A percentile compares a stretch with the other conserved stretches of the same genome.
Evolutionary conservation across 257 asterid genomes (phyloP).

Genomic region (Avicennia marina): DNA sequence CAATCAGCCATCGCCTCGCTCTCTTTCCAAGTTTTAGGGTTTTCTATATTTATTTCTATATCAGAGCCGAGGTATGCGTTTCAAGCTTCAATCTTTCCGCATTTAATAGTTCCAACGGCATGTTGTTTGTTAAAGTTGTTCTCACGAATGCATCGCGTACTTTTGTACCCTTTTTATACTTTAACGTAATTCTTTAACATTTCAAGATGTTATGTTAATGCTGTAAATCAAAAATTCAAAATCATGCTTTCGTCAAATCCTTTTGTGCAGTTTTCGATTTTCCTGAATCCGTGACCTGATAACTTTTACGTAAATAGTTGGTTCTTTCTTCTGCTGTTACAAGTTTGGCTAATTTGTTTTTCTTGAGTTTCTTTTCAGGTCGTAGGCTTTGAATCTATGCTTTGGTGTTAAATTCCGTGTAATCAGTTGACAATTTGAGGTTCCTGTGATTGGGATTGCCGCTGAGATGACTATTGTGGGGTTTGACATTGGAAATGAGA

Average conservation of each 20-base stretch:
- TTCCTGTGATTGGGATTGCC: conserved; percentile 11
- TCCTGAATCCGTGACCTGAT: conserved; percentile 1
- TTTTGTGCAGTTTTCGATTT: background rate
- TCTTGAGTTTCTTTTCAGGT: background rate
- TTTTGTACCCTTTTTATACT: background rate
- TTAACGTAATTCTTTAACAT: no score
- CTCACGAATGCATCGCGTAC: conserved; percentile 5
- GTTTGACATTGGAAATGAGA: conserved; percentile 92
- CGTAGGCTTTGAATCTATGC: conserved; percentile 16
- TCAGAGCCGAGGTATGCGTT: conserved; percentile 28
- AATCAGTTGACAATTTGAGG: conserved; percentile 13
- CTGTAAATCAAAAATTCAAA: conserved; percentile 8
- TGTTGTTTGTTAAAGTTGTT: conserved; percentile 16
- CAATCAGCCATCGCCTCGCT: conserved; percentile 25
- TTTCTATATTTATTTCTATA: conserved; percentile 7
- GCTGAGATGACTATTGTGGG: conserved; percentile 82
- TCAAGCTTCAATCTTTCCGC: conserved; percentile 18
- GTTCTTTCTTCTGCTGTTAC: background rate
- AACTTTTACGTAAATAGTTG: conserved; percentile 5
- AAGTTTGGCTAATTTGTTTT: background rate
- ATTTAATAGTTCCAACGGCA: conserved; percentile 7
- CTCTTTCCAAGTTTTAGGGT: conserved; percentile 53
- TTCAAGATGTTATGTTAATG: conserved; percentile 8
- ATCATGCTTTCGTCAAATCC: background rate
- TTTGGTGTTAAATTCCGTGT: conserved; percentile 18